Base-by-base conservation (phyloP, 257 asterid genomes). In the Thymus mandschuricus region DNA sequence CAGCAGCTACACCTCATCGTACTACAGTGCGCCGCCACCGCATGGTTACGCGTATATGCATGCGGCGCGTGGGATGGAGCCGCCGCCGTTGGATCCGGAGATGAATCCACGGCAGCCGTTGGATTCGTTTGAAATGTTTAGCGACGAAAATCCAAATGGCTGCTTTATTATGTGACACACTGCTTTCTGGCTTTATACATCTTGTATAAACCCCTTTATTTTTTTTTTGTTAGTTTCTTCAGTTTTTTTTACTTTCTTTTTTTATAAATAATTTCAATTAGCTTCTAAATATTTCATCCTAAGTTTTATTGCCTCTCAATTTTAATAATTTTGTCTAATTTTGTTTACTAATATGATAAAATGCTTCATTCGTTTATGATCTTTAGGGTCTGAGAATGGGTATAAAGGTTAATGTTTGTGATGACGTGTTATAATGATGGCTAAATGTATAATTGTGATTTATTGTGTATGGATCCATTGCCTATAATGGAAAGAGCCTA, bases 91-190 rank as follows among this genome's bases (percentile, higher is more conserved):
- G 0, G 83, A 81, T 66, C 63, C 29, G 3, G 81, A 82, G 34
- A 10, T 72, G 34, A n/a, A 81, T 59, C 75, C 86, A 13, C 79
- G 73, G 0, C 93, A 85, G 80, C 89, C 88, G 82, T 75, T 82
- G 88, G 93, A 87, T 83, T 87, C 96, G 4, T 84, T 89, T 66
- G 96, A 89, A 75, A 81, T 89, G 57, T 89, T 89, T 68, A 89
- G 96, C 45, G 96, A 89, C 66, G 96, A 89, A 70, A 89, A 89
- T 79, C 94, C 94, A 5, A 89, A 89, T 61, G 94, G 92, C 33
- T 89, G 96, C 80, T 77, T 66, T 30, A 64, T 87, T 15, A 83
- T 85, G 88, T 89, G 75, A 81, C 13, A 79, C 7, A 57, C 15
- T 66, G 48, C 15, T 57, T 33, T 61, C 43, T 45, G 80, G 59